Evolutionary conservation across 129 eudicot species (phyloP).

Genomic region (Helianthus tuberosus): DNA sequence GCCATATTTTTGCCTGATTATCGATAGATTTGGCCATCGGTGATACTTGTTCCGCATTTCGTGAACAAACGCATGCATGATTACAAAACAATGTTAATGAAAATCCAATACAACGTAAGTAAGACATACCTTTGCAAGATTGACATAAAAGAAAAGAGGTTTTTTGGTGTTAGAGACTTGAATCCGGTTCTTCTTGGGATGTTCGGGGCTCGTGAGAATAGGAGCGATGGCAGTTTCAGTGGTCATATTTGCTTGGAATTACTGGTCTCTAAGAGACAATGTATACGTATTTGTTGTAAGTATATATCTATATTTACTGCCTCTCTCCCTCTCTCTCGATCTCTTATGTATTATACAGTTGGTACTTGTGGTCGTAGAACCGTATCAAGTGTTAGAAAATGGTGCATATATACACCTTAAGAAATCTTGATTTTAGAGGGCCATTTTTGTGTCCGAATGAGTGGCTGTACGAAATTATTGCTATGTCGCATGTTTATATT

Average conservation of each 20-base stretch:
- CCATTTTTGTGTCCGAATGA: slow-evolving; percentile 23
- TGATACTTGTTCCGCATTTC: neutral
- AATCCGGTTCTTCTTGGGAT: slow-evolving; percentile 79
- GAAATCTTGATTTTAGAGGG: slow-evolving; percentile 14
- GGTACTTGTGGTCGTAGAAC: slow-evolving; percentile 36
- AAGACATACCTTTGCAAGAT: slow-evolving; percentile 75
- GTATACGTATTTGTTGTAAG: slow-evolving; percentile 26
- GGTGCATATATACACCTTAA: slow-evolving; percentile 26
- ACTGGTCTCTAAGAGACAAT: slow-evolving; percentile 35
- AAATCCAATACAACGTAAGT: neutral
- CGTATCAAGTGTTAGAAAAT: slow-evolving; percentile 26
- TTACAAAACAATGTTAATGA: neutral
- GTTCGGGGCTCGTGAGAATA: slow-evolving; percentile 35
- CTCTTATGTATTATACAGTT: slow-evolving; percentile 24
- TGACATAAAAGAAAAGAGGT: slow-evolving; percentile 94
- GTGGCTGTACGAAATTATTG: slow-evolving; percentile 29
- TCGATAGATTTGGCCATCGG: too few species aligned
- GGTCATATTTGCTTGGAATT: slow-evolving; percentile 33
- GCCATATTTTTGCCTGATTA: too few species aligned
- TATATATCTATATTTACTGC: slow-evolving; percentile 38
- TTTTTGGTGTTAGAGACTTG: slow-evolving; percentile 96
- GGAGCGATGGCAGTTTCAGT: slow-evolving; percentile 43
- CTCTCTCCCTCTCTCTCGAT: slow-evolving; percentile 19
- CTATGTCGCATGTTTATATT: slow-evolving; percentile 6
- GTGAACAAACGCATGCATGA: neutral